Evolutionary conservation across 345 rosid species (phyloP).

Genomic region (Atalantia buxifolia): DNA sequence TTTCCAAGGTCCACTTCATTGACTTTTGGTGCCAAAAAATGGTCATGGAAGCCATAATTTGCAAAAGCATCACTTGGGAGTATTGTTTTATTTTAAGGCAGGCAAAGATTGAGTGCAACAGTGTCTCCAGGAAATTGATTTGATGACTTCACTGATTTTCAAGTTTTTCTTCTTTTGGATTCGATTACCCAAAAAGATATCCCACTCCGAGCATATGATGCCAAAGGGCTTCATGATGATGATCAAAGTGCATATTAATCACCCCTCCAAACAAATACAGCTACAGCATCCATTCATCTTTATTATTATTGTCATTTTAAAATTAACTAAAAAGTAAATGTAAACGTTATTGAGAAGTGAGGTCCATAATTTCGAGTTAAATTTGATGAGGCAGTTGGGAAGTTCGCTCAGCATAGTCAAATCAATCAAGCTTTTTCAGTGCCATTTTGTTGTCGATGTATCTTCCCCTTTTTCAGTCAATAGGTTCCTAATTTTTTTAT

Average conservation of each 20-base stretch:
- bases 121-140: conserved; percentile 1
- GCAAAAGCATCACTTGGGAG: conserved; percentile 9
- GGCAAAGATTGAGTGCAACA: background rate
- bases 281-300: background rate
- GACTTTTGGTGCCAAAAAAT: conserved; percentile 22
- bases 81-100: background rate
- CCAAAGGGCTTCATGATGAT: too few species aligned
- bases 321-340: background rate
- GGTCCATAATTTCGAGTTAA: background rate
- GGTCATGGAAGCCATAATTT: background rate
- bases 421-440: conserved; percentile 9
- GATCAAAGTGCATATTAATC: too few species aligned
- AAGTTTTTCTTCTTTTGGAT: background rate
- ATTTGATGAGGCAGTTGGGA: conserved; percentile 14
- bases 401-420: conserved; percentile 27
- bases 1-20: conserved; percentile 24
- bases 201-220: too few species aligned
- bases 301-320: background rate
- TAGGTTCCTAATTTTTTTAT: too few species aligned
- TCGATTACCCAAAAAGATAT: background rate
- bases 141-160: background rate
- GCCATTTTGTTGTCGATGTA: background rate
- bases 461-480: too few species aligned
- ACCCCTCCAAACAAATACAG: background rate
- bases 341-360: background rate